A percentile compares a stretch with the other conserved stretches of the same genome.
phyloP scores from a whole-genome alignment of 306 rosid genomes.

The Chamaecrista fasciculata region DNA sequence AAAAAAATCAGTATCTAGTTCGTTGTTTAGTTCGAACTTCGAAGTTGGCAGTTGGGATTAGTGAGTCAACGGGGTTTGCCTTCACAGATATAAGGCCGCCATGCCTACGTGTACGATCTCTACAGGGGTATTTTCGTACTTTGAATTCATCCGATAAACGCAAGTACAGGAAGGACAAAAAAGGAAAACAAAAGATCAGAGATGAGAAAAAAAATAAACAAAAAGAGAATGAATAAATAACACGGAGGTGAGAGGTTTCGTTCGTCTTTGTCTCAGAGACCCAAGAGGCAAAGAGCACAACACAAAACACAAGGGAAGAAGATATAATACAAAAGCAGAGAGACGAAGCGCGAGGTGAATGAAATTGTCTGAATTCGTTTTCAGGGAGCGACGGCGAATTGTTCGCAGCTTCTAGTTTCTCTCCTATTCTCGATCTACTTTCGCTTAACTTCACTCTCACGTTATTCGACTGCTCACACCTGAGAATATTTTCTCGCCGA shows the following conservation, averaged over 20 bases:
- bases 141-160: background rate
- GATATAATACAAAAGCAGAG: constrained; percentile 1
- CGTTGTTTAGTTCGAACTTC: no score
- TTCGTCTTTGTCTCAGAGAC: constrained; percentile 3
- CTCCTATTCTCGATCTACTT: constrained; percentile 51
- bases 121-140: background rate
- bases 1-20: no score
- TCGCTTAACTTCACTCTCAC: constrained; percentile 28
- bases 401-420: constrained; percentile 11
- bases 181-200: background rate
- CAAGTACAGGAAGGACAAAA: background rate
- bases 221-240: background rate
- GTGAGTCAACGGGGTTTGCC: background rate
- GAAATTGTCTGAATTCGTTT: background rate
- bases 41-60: background rate
- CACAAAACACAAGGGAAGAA: background rate
- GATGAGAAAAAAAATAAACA: background rate
- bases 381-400: constrained; percentile 18
- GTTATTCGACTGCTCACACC: constrained; percentile 37
- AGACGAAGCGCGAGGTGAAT: background rate
- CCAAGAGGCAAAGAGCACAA: background rate
- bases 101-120: background rate
- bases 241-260: background rate
- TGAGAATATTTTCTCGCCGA: constrained; percentile 50
- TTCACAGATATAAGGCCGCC: background rate